Evolutionary conservation across 768 basidiomycete species (phyloP).

Genomic region (Calocybe cyanea): DNA sequence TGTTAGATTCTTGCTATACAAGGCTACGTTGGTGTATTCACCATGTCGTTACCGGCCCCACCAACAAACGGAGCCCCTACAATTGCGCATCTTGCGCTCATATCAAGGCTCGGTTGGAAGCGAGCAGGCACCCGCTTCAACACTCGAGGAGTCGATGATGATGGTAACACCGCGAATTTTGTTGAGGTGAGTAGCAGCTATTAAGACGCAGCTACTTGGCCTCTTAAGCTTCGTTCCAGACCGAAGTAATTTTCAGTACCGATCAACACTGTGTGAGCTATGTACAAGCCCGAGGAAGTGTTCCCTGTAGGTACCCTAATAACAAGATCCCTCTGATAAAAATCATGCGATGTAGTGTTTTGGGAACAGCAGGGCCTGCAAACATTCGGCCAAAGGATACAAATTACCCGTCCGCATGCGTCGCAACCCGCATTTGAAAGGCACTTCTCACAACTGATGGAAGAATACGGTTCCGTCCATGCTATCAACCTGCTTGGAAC

Average conservation of each 20-base stretch:
- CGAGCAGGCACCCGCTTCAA: constrained; percentile 97
- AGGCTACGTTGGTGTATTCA: constrained; percentile 85
- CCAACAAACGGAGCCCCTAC: constrained; percentile 71
- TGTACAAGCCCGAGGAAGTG: constrained; percentile 90
- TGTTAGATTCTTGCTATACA: constrained; percentile 84
- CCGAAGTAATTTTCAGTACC: constrained; percentile 86
- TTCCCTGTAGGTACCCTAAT: constrained; percentile 69
- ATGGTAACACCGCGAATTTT: constrained; percentile 93
- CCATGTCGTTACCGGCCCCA: constrained; percentile 72
- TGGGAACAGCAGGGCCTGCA: constrained; percentile 98
- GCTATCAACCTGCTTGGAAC: constrained; percentile 89
- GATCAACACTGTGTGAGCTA: constrained; percentile 88
- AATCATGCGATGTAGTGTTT: constrained; percentile 59
- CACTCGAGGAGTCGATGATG: constrained; percentile 93
- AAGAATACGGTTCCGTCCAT: constrained; percentile 82
- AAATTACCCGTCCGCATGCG: constrained; percentile 92
- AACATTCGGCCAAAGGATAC: constrained; percentile 91
- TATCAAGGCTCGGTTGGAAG: constrained; percentile 90
- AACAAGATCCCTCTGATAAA: constrained; percentile 13
- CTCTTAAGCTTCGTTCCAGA: constrained; percentile 41
- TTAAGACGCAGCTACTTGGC: constrained; percentile 4
- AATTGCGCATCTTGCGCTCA: constrained; percentile 72
- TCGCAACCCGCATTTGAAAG: constrained; percentile 97
- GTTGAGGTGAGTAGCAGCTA: constrained; percentile 64
- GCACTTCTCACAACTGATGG: constrained; percentile 82